These are phyloP conservation scores for Candida tetrigidarum DNA, from an alignment of 1,139 yeast species.

Conservation along the genomic window DNA sequence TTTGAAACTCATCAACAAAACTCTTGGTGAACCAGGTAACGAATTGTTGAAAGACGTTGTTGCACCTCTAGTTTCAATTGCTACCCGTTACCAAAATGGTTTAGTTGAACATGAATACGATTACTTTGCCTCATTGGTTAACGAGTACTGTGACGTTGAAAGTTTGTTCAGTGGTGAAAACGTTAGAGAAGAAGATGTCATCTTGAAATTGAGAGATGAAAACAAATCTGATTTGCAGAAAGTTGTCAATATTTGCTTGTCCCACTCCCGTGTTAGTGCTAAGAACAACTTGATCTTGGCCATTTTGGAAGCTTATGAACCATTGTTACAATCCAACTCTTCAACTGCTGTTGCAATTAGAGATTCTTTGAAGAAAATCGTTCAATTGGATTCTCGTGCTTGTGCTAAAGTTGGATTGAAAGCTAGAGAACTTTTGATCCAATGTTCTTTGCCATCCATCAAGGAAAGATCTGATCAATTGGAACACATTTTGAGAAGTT, in stretches of 20 bases:
- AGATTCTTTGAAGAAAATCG: slow-evolving; percentile 73
- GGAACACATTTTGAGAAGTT: slow-evolving; percentile 90
- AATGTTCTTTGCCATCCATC: slow-evolving; percentile 94
- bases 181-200: slow-evolving; percentile 83
- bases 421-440: slow-evolving; percentile 95
- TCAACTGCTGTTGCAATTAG: slow-evolving; percentile 73
- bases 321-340: slow-evolving; percentile 68
- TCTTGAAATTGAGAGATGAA: slow-evolving; percentile 85
- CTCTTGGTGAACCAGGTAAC: slow-evolving; percentile 52
- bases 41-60: slow-evolving; percentile 56
- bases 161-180: slow-evolving; percentile 74
- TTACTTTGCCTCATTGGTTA: slow-evolving; percentile 70
- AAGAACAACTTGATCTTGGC: slow-evolving; percentile 90
- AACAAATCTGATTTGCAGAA: slow-evolving; percentile 73
- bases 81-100: slow-evolving; percentile 74
- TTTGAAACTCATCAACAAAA: slow-evolving; percentile 61
- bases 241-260: slow-evolving; percentile 74
- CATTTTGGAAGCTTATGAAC: slow-evolving; percentile 79
- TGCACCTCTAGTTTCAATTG: slow-evolving; percentile 75
- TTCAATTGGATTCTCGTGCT: slow-evolving; percentile 85
- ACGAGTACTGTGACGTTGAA: slow-evolving; percentile 79
- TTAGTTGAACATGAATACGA: slow-evolving; percentile 81
- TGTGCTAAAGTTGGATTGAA: slow-evolving; percentile 95
- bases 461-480: slow-evolving; percentile 96
- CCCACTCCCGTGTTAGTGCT: slow-evolving; percentile 93